Conservation (phyloP, 2,329 filamentous ascomycete genomes). For the Aspergillus transmontanensis region DNA sequence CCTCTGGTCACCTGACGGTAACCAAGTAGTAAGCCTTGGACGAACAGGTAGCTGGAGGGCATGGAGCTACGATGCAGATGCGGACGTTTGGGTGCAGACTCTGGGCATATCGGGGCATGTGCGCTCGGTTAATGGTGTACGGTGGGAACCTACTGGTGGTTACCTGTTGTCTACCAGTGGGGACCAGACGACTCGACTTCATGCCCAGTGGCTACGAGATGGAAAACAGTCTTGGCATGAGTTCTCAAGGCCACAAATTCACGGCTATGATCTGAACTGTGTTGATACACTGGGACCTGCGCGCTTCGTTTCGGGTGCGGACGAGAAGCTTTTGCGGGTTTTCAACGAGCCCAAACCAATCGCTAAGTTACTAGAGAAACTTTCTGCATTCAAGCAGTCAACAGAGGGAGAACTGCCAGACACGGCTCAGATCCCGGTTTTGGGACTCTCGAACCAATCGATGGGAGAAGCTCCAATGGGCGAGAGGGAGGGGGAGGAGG, state of each 20-base stretch:
- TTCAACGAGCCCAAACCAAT: conserved; percentile 88
- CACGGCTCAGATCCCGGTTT: conserved; percentile 89
- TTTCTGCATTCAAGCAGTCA: conserved; percentile 62
- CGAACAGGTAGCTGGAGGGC: conserved; percentile 91
- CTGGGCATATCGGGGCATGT: conserved; percentile 84
- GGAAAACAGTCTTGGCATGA: conserved; percentile 78
- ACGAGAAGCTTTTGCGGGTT: conserved; percentile 96
- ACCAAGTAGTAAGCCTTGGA: conserved; percentile 77
- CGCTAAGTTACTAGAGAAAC: conserved; percentile 68
- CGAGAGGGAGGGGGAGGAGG: conserved; percentile 42
- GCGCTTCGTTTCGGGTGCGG: conserved; percentile 90
- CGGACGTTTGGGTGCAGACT: conserved; percentile 74
- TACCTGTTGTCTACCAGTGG: conserved; percentile 87
- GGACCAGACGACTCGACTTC: conserved; percentile 90
- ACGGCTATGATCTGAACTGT: conserved; percentile 97
- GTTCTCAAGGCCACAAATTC: conserved; percentile 92
- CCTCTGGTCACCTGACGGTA: conserved; percentile 80
- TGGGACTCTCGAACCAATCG: conserved; percentile 95
- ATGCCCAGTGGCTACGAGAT: conserved; percentile 72
- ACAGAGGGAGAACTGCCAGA: conserved; percentile 65
- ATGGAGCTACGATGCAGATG: conserved; percentile 67
- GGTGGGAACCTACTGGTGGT: conserved; percentile 79
- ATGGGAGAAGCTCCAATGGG: conserved; percentile 52
- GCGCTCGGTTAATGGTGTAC: conserved; percentile 74
- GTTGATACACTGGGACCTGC: conserved; percentile 72